phyloP scores from a whole-genome alignment of 441 rosid genomes.

The Adansonia rubrostipa region DNA sequence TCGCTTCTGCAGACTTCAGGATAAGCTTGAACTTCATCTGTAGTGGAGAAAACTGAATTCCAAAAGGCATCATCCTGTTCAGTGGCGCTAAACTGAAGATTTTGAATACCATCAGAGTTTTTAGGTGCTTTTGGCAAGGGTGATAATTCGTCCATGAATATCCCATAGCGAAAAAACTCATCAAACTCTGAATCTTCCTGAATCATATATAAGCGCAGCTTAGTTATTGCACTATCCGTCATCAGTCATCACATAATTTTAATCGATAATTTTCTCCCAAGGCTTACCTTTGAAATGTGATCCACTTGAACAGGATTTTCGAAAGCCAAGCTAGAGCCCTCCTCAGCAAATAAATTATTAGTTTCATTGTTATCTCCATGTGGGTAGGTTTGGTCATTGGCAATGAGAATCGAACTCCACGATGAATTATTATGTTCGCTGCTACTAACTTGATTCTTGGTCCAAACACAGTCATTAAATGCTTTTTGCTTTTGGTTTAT shows the following conservation, averaged over 20 bases:
- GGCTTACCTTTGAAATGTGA: conserved; percentile 1
- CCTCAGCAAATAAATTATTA: background rate
- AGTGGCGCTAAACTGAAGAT: conserved; percentile 6
- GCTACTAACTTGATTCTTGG: background rate
- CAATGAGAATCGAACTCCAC: background rate
- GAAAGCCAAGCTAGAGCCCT: background rate
- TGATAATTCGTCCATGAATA: conserved; percentile 3
- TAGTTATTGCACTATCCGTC: background rate
- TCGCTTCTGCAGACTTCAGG: background rate
- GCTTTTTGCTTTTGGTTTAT: conserved; percentile 1
- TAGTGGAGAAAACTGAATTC: background rate
- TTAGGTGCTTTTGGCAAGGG: background rate
- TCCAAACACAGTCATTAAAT: background rate
- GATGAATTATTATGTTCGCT: conserved; percentile 1
- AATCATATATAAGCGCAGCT: background rate
- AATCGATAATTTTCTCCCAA: background rate
- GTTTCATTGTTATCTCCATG: background rate
- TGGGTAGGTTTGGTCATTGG: background rate
- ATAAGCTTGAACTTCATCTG: conserved; percentile 2
- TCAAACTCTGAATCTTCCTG: conserved; percentile 13
- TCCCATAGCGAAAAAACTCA: background rate
- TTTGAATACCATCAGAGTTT: background rate
- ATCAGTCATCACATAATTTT: too few species aligned
- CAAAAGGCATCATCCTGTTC: conserved; percentile 16
- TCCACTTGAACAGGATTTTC: background rate